Conservation (phyloP, 2,329 filamentous ascomycete genomes). For the Paracamarosporium sp. region DNA sequence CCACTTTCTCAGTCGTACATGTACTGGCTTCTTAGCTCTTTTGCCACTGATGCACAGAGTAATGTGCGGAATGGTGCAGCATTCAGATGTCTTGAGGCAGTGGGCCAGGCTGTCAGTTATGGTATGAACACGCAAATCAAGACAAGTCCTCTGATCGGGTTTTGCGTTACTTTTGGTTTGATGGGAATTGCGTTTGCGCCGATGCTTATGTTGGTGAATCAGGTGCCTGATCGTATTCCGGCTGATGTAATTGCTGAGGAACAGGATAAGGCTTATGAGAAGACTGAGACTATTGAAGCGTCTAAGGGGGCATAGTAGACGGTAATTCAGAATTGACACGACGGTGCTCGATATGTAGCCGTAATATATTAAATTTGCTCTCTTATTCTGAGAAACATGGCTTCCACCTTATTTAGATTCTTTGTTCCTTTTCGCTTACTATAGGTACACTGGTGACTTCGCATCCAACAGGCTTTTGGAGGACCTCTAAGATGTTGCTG, state of each 20-base stretch:
- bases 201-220: constrained; percentile 40
- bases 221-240: constrained; percentile 41
- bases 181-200: constrained; percentile 39
- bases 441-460: too few species aligned
- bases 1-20: constrained; percentile 39
- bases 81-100: constrained; percentile 35
- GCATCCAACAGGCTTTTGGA: too few species aligned
- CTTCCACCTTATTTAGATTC: too few species aligned
- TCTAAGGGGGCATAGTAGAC: neutral
- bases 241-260: constrained; percentile 38
- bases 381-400: too few species aligned
- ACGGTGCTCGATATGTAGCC: neutral
- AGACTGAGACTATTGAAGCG: constrained; percentile 18
- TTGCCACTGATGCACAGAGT: constrained; percentile 34
- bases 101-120: constrained; percentile 37
- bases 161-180: constrained; percentile 41
- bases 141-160: constrained; percentile 33
- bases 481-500: too few species aligned
- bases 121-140: constrained; percentile 40
- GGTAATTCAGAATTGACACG: neutral
- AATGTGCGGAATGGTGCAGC: constrained; percentile 34
- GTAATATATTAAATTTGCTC: too few species aligned
- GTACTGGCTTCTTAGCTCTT: constrained; percentile 41
- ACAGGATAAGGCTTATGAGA: constrained; percentile 21
- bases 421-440: too few species aligned